These are phyloP conservation scores for Hemileia vastatrix DNA, from an alignment of 1,284 basidiomycete genomes.

Conservation along the genomic window DNA sequence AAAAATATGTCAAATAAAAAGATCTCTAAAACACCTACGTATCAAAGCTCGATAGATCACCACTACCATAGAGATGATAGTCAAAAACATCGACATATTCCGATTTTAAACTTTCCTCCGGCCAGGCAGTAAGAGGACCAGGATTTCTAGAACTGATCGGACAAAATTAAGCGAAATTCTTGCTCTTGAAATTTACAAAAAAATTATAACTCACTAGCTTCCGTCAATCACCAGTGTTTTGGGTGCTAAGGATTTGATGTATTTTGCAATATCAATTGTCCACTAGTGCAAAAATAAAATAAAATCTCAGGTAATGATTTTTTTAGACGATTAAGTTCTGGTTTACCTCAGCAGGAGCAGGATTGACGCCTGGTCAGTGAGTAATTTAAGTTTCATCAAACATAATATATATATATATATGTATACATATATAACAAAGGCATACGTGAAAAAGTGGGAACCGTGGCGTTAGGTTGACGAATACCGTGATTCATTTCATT, in stretches of 20 bases:
- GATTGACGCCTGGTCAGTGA: not conserved
- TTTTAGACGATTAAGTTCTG: not conserved
- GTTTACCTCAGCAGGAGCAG: not conserved
- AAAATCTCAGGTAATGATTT: not conserved
- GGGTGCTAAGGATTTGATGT: not conserved
- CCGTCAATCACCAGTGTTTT: not conserved
- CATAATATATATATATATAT: too few species aligned
- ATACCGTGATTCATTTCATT: constrained; percentile 5
- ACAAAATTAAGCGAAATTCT: not conserved
- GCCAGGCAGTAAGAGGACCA: constrained; percentile 1
- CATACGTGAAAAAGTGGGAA: too few species aligned
- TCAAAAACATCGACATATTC: constrained; percentile 16
- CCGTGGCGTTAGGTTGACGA: too few species aligned
- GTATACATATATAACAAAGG: too few species aligned
- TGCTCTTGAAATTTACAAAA: too few species aligned
- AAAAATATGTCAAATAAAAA: not conserved
- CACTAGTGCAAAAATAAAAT: not conserved
- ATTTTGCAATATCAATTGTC: not conserved
- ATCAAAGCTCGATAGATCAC: not conserved
- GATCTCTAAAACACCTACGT: not conserved
- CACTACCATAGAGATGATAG: constrained; percentile 19
- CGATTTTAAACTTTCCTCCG: constrained; percentile 5
- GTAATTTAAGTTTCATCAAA: not conserved
- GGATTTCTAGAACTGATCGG: constrained; percentile 1
- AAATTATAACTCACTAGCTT: not conserved